Conservation (phyloP, 352 stramenopile genomes). For the Phytopythium ostracodes region DNA sequence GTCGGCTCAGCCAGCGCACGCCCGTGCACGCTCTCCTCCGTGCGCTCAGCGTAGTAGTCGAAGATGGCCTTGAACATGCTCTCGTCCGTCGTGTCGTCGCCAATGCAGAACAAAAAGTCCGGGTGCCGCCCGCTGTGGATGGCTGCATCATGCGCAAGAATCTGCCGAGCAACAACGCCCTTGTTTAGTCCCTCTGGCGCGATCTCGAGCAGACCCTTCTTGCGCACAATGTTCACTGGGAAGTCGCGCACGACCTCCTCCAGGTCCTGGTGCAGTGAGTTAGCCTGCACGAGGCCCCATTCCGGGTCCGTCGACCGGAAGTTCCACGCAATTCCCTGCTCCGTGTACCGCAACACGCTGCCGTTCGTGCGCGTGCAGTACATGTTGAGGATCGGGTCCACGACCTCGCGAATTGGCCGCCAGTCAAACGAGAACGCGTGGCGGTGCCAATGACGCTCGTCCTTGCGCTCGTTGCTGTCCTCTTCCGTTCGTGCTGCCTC, state of each 20-base stretch:
- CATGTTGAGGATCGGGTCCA: conserved; percentile 92
- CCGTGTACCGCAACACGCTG: conserved; percentile 90
- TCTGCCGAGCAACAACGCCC: conserved; percentile 94
- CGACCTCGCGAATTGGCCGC: conserved; percentile 88
- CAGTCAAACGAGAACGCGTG: conserved; percentile 88
- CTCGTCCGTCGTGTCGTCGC: conserved; percentile 96
- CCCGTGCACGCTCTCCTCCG: conserved; percentile 76
- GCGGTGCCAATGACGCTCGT: conserved; percentile 66
- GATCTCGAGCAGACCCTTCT: conserved; percentile 94
- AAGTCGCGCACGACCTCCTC: conserved; percentile 74
- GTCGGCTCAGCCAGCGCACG: conserved; percentile 6
- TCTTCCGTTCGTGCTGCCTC: conserved; percentile 16
- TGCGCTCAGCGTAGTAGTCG: conserved; percentile 87
- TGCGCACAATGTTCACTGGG: conserved; percentile 73
- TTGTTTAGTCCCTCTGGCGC: conserved; percentile 95
- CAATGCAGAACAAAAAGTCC: conserved; percentile 96
- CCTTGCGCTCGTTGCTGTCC: conserved; percentile 10
- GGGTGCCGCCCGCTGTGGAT: conserved; percentile 70
- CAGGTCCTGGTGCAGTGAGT: conserved; percentile 88
- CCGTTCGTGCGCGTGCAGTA: conserved; percentile 96
- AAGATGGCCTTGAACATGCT: conserved; percentile 97
- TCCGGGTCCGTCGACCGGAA: conserved; percentile 97
- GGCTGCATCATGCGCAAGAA: conserved; percentile 85
- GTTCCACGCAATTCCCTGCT: conserved; percentile 96
- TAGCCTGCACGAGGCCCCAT: conserved; percentile 94